These are phyloP conservation scores for Leccinum rimulosum DNA, from an alignment of 768 basidiomycete genomes.

Conservation along the genomic window DNA sequence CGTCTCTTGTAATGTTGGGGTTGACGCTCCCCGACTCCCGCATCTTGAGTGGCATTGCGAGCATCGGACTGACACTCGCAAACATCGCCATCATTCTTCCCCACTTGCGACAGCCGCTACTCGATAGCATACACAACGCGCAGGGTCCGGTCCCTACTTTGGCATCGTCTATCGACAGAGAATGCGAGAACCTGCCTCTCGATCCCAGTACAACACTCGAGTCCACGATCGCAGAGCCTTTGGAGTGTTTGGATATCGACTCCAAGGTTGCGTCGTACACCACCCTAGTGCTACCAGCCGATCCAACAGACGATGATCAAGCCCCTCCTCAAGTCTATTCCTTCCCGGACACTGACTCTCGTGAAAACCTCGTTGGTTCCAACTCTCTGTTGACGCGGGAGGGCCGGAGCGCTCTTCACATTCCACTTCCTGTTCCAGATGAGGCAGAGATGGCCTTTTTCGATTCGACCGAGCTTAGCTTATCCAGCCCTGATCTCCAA, in stretches of 20 bases:
- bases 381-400: background rate
- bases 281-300: background rate
- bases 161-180: background rate
- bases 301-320: background rate
- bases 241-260: background rate
- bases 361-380: background rate
- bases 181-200: background rate
- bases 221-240: background rate
- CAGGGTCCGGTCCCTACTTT: background rate
- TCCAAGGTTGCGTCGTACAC: background rate
- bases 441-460: conserved; percentile 19
- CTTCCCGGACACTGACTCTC: background rate
- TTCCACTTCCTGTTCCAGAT: conserved; percentile 17
- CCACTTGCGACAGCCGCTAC: conserved; percentile 21
- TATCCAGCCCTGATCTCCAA: conserved; percentile 1
- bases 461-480: background rate
- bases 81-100: conserved; percentile 26
- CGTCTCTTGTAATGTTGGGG: conserved; percentile 21
- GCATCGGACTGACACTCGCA: conserved; percentile 25
- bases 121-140: conserved; percentile 7
- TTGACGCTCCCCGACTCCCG: conserved; percentile 28
- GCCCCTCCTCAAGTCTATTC: background rate
- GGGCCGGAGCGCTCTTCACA: conserved; percentile 2
- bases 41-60: conserved; percentile 23
- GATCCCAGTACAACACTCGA: background rate